phyloP scores from a whole-genome alignment of 441 rosid genomes.

The Capsella rubella region DNA sequence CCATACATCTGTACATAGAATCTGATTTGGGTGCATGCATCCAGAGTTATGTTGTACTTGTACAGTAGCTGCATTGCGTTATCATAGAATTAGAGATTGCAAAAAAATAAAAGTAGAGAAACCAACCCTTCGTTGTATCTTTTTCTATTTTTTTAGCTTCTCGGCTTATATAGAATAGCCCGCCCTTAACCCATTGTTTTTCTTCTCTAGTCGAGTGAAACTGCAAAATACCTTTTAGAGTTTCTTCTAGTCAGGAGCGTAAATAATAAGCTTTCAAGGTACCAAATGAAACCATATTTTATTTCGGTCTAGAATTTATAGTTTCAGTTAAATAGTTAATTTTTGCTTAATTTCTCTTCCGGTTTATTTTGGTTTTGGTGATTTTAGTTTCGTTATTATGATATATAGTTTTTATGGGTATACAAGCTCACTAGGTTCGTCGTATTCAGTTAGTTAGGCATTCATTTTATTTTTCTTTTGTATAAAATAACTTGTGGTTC shows the following conservation, averaged over 20 bases:
- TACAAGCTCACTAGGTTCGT: neutral
- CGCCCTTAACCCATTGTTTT: slow-evolving; percentile 32
- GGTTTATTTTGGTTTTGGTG: neutral
- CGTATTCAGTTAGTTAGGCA: neutral
- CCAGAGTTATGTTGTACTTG: slow-evolving; percentile 39
- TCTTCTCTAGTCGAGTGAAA: slow-evolving; percentile 4
- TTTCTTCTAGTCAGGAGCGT: neutral
- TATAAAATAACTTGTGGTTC: neutral
- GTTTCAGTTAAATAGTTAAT: neutral
- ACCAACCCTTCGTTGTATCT: slow-evolving; percentile 32
- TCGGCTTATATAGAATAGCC: slow-evolving; percentile 30
- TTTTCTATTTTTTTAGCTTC: slow-evolving; percentile 1
- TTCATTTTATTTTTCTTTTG: neutral
- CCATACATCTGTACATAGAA: slow-evolving; percentile 41
- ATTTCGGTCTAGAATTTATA: neutral
- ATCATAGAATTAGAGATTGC: slow-evolving; percentile 38
- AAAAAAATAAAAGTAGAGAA: slow-evolving; percentile 37
- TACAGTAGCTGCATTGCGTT: slow-evolving; percentile 40
- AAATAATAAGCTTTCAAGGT: slow-evolving; percentile 22
- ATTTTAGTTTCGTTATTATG: neutral
- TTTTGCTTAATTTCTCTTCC: neutral
- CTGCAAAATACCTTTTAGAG: slow-evolving; percentile 11
- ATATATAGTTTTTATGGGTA: too few relatives aligned
- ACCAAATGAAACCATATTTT: neutral
- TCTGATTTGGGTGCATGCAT: slow-evolving; percentile 15